A percentile compares a stretch with the other conserved stretches of the same genome.
These are phyloP conservation scores for Oidiodendron maius DNA, from an alignment of 495 filamentous ascomycete species.

Conservation along the genomic window DNA sequence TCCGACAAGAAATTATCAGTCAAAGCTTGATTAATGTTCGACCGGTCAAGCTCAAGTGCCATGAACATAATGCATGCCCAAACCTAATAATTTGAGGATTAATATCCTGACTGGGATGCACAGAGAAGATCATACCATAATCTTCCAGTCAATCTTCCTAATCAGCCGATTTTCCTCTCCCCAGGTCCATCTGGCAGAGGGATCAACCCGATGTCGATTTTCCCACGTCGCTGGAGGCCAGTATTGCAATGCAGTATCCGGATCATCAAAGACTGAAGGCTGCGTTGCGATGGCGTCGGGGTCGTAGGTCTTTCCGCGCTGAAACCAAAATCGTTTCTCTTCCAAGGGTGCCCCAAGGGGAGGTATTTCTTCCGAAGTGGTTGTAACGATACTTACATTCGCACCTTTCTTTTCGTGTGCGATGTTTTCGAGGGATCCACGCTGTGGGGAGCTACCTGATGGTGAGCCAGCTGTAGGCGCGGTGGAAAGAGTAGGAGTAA, in stretches of 20 bases:
- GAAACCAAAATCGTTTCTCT: slow-evolving; percentile 39
- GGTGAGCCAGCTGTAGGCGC: no score
- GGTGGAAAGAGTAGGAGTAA: no score
- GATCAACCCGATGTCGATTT: slow-evolving; percentile 70
- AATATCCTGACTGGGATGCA: no score
- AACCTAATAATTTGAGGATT: no score
- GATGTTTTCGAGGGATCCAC: no score
- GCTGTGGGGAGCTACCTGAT: no score
- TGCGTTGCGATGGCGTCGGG: slow-evolving; percentile 52
- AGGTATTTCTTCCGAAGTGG: no score
- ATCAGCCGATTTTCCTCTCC: slow-evolving; percentile 64
- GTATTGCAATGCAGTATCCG: slow-evolving; percentile 30
- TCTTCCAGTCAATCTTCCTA: slow-evolving; percentile 45
- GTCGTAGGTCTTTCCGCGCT: slow-evolving; percentile 36
- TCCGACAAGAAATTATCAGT: slow-evolving; percentile 61
- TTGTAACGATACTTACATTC: no score
- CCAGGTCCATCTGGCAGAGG: slow-evolving; percentile 63
- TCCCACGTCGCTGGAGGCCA: slow-evolving; percentile 50
- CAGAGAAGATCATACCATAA: slow-evolving; percentile 19
- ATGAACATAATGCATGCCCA: slow-evolving; percentile 86
- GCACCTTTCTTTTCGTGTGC: no score
- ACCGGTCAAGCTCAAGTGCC: slow-evolving; percentile 73
- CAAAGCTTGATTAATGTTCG: slow-evolving; percentile 56
- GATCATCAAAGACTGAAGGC: slow-evolving; percentile 39
- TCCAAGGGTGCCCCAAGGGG: slow-evolving; percentile 31